Base-by-base conservation (phyloP, 257 asterid genomes). In the Rubia yunnanensis region DNA sequence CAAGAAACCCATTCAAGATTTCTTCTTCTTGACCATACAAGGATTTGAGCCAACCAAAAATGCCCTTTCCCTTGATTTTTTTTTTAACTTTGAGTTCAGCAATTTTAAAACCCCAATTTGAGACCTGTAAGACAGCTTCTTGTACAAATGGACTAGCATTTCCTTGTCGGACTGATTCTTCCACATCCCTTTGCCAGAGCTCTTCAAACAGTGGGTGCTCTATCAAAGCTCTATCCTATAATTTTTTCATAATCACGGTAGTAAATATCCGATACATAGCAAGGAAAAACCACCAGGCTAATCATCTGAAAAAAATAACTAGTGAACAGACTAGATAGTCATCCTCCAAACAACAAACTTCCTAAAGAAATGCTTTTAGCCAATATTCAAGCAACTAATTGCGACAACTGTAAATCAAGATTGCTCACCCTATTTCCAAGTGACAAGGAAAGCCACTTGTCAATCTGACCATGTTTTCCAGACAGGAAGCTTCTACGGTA, bases 91-190 rank as follows among this genome's bases (percentile, higher is more conserved):
- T 79, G 80, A 92, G 97, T 66, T 89, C 94, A 30, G 82, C 70
- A 60, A 88, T 75, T 83, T 92, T 81, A 86, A 92, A 92, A 60
- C 96, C 95, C 99, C 97, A 92, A 71, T 84, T 72, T 5, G 97
- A 87, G 69, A 92, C 94, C 82, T 79, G 97, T 50, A 88, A 70
- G 54, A 74, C 84, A 46, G 97, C 91, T 80, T 92, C 99, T 83
- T 92, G 91, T 13, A 89, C 84, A 70, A 92, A 90, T 49, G 97
- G 95, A 69, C 75, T 81, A 27, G 72, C 85, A 35, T 84, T 88
- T 56, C 56, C 79, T 65, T 87, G 99, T 28, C 95, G 83, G 55
- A 87, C 91, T 4, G 99, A 89, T 82, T 92, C 99, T 72, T 92
- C 99, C 30, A 89, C 78, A 44, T 89, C 92, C 69, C 97, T 86